Evolutionary conservation across 2,329 filamentous ascomycete genomes (phyloP).

Genomic region (Chalara sp.): DNA sequence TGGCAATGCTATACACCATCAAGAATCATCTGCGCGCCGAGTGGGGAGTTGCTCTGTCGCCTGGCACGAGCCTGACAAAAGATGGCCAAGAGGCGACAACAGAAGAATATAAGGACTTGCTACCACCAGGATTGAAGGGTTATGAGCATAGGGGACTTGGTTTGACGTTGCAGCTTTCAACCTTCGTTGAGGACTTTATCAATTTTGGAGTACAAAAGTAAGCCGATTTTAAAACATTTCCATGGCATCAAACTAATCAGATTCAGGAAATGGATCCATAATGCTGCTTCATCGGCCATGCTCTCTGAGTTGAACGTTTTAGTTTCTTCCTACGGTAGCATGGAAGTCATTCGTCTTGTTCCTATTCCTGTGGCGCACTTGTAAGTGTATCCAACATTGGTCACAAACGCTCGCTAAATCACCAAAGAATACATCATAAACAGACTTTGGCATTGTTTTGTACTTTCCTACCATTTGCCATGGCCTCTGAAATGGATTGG

Average conservation of each 20-base stretch:
- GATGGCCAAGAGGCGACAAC: conserved; percentile 26
- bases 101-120: conserved; percentile 42
- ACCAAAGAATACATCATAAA: conserved; percentile 50
- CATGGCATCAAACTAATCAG: not conserved
- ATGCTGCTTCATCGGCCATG: conserved; percentile 51
- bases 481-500: conserved; percentile 57
- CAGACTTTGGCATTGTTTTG: conserved; percentile 57
- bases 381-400: conserved; percentile 10
- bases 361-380: conserved; percentile 58
- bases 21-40: conserved; percentile 59
- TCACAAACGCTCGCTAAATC: conserved; percentile 17
- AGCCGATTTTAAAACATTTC: not conserved
- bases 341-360: conserved; percentile 61
- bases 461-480: conserved; percentile 54
- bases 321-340: conserved; percentile 51
- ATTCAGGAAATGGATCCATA: conserved; percentile 48
- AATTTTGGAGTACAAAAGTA: conserved; percentile 41
- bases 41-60: conserved; percentile 41
- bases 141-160: conserved; percentile 53
- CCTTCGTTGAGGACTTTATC: conserved; percentile 54
- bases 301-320: conserved; percentile 49
- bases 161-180: conserved; percentile 51
- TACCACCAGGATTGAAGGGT: conserved; percentile 42
- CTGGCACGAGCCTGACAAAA: conserved; percentile 22
- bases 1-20: conserved; percentile 55